Evolutionary conservation across 2,329 filamentous ascomycete species (phyloP).

Genomic region (Colletotrichum paranaense): DNA sequence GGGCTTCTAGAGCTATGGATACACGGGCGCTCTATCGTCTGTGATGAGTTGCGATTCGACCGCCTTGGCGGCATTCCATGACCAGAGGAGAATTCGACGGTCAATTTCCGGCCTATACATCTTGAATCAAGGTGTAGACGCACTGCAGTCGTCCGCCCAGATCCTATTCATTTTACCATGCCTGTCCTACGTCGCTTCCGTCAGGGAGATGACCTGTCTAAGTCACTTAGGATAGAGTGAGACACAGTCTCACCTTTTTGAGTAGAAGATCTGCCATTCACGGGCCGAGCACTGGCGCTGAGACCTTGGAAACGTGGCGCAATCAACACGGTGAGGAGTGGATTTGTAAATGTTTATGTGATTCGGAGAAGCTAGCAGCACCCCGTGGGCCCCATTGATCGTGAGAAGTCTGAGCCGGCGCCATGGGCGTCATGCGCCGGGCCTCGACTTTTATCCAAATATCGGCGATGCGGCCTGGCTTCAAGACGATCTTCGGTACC

Average conservation of each 20-base stretch:
- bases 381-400: too few relatives aligned
- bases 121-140: background rate
- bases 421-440: too few relatives aligned
- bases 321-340: background rate
- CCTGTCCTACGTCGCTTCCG: background rate
- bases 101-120: background rate
- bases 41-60: background rate
- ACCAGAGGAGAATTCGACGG: background rate
- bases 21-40: background rate
- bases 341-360: background rate
- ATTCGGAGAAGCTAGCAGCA: background rate
- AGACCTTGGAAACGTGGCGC: background rate
- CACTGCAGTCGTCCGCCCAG: background rate
- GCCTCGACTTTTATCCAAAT: background rate
- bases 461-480: background rate
- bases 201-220: background rate
- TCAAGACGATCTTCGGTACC: background rate
- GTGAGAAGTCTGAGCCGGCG: too few relatives aligned
- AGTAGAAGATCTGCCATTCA: background rate
- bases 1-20: too few relatives aligned
- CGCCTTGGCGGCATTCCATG: background rate
- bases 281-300: too few relatives aligned
- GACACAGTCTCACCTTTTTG: background rate
- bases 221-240: background rate
- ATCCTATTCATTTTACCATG: background rate